phyloP scores from a whole-genome alignment of 768 basidiomycete genomes.

The Boletellus emodensis region DNA sequence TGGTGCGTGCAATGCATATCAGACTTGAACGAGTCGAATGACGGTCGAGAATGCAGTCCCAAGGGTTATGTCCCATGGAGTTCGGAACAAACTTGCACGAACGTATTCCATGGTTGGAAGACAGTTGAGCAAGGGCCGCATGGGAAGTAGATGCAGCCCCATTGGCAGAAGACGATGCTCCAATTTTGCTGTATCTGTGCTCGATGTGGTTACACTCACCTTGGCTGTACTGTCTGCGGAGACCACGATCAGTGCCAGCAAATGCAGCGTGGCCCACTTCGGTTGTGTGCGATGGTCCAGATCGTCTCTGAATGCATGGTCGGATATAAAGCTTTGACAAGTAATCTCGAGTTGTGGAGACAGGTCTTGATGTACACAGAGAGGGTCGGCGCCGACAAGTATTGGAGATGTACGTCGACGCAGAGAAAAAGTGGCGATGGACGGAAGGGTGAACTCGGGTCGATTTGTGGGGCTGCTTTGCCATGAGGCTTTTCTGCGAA shows the following conservation, averaged over 20 bases:
- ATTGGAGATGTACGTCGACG: background rate
- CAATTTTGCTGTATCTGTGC: slow-evolving; percentile 10
- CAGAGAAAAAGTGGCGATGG: background rate
- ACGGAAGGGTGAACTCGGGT: no score
- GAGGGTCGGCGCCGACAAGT: background rate
- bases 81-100: no score
- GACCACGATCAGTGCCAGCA: background rate
- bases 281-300: no score
- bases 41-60: no score
- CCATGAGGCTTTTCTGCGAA: background rate
- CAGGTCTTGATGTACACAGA: background rate
- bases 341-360: background rate
- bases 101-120: no score
- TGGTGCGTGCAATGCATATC: no score
- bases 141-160: no score
- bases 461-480: background rate
- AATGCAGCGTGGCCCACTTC: no score
- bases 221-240: background rate
- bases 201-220: background rate
- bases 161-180: slow-evolving; percentile 15
- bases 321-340: no score
- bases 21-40: no score
- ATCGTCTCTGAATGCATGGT: background rate
- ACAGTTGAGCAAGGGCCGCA: no score
- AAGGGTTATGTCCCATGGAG: no score